Conservation (phyloP, 371 early-diverging fungal genomes). For the Basidiobolus meristosporus region DNA sequence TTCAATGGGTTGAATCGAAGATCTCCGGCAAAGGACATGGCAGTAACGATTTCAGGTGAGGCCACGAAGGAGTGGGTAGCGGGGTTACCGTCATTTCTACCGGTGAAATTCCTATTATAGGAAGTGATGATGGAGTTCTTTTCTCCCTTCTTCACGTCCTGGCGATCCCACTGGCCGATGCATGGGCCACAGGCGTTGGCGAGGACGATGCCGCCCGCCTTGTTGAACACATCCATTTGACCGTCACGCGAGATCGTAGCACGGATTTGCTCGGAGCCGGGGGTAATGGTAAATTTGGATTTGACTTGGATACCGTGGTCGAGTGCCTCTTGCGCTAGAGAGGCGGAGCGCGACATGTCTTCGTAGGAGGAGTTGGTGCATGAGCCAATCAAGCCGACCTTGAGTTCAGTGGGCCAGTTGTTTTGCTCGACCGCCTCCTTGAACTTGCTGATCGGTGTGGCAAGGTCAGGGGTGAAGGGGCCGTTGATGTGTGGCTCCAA, state of each 20-base stretch:
- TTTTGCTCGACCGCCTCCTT: slow-evolving; percentile 57
- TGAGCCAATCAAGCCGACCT: slow-evolving; percentile 80
- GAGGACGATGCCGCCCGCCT: slow-evolving; percentile 69
- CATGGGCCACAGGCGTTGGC: slow-evolving; percentile 96
- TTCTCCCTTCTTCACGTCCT: no score
- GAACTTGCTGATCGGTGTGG: slow-evolving; percentile 79
- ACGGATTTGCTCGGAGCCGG: slow-evolving; percentile 90
- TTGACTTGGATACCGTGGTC: slow-evolving; percentile 61
- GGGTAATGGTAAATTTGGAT: no score
- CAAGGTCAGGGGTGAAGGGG: slow-evolving; percentile 85
- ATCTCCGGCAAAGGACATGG: slow-evolving; percentile 70
- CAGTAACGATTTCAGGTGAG: slow-evolving; percentile 87
- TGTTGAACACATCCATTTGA: slow-evolving; percentile 46
- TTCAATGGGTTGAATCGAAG: slow-evolving; percentile 75
- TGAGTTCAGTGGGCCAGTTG: slow-evolving; percentile 65
- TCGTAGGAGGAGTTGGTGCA: slow-evolving; percentile 94
- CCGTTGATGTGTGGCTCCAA: no score
- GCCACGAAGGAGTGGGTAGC: slow-evolving; percentile 84
- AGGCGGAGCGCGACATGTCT: slow-evolving; percentile 83
- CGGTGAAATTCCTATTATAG: no score
- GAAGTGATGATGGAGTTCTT: no score
- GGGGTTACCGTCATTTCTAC: slow-evolving; percentile 83
- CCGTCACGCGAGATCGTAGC: slow-evolving; percentile 90
- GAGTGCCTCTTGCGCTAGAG: slow-evolving; percentile 62
- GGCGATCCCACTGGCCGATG: no score